Evolutionary conservation across 768 basidiomycete genomes (phyloP).

Genomic region (Auriscalpium vulgare): DNA sequence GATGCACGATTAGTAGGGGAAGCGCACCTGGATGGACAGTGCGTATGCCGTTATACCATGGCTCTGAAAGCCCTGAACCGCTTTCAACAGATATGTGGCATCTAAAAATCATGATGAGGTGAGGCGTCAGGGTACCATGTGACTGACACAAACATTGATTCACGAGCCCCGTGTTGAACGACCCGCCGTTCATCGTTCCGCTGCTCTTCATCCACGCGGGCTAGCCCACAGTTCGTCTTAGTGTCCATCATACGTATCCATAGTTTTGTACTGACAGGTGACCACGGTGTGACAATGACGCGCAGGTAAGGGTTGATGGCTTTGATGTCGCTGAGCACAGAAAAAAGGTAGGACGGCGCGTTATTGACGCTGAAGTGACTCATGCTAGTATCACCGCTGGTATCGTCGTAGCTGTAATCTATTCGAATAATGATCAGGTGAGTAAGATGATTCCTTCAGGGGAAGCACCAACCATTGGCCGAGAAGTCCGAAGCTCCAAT

Average conservation of each 20-base stretch:
- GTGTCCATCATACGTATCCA: no score
- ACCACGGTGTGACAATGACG: conserved; percentile 65
- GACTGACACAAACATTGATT: conserved; percentile 29
- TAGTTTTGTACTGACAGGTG: conserved; percentile 41
- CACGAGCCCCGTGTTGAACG: conserved; percentile 30
- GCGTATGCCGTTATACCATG: conserved; percentile 58
- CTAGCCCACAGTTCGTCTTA: conserved; percentile 24
- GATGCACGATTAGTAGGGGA: not conserved
- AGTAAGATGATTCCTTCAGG: not conserved
- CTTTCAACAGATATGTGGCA: conserved; percentile 65
- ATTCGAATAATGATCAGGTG: conserved; percentile 12
- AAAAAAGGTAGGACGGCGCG: conserved; percentile 56
- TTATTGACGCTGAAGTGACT: conserved; percentile 46
- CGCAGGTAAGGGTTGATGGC: conserved; percentile 44
- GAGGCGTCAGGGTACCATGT: not conserved
- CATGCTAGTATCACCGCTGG: conserved; percentile 53
- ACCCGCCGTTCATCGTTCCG: conserved; percentile 64
- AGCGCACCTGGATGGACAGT: conserved; percentile 43
- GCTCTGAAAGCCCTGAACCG: conserved; percentile 57
- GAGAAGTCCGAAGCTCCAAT: conserved; percentile 75
- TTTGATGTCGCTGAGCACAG: conserved; percentile 55
- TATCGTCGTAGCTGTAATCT: conserved; percentile 63
- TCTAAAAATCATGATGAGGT: conserved; percentile 30
- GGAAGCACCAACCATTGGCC: conserved; percentile 31
- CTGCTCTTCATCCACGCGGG: conserved; percentile 76